These are phyloP conservation scores for Curvularia eragrostidis DNA, from an alignment of 2,329 filamentous ascomycete species.

Conservation along the genomic window DNA sequence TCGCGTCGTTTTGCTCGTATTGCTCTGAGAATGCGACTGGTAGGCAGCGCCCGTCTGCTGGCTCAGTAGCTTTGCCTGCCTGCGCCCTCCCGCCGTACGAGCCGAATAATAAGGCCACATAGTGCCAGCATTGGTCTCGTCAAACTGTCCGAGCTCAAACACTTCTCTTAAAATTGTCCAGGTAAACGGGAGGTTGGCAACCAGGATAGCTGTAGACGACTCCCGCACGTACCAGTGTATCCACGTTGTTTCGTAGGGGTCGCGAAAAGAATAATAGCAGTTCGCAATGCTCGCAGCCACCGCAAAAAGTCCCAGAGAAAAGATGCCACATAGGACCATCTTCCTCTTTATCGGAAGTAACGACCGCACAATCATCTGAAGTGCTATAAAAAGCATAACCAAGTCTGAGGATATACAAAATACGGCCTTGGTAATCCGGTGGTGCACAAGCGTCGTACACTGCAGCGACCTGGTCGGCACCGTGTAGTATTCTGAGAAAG, in stretches of 20 bases:
- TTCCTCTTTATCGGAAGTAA: constrained; percentile 57
- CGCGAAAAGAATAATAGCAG: constrained; percentile 52
- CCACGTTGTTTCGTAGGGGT: constrained; percentile 37
- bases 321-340: constrained; percentile 62
- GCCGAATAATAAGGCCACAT: constrained; percentile 39
- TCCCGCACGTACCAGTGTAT: constrained; percentile 46
- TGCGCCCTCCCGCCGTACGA: constrained; percentile 34
- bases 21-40: constrained; percentile 12
- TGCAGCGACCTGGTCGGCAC: constrained; percentile 53
- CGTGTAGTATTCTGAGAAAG: constrained; percentile 60
- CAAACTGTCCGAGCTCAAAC: constrained; percentile 51
- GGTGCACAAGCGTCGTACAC: constrained; percentile 43
- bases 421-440: constrained; percentile 50
- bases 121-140: constrained; percentile 37
- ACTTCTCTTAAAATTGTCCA: constrained; percentile 60
- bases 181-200: constrained; percentile 60
- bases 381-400: constrained; percentile 54
- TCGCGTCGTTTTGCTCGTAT: constrained; percentile 17
- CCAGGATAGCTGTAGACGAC: constrained; percentile 46
- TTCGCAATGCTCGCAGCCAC: constrained; percentile 58
- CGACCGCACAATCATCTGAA: constrained; percentile 55
- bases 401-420: constrained; percentile 57
- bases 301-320: constrained; percentile 62
- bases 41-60: constrained; percentile 12
- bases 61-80: constrained; percentile 24